Evolutionary conservation across 495 filamentous ascomycete genomes (phyloP).

Genomic region (Daldinia caldariorum): DNA sequence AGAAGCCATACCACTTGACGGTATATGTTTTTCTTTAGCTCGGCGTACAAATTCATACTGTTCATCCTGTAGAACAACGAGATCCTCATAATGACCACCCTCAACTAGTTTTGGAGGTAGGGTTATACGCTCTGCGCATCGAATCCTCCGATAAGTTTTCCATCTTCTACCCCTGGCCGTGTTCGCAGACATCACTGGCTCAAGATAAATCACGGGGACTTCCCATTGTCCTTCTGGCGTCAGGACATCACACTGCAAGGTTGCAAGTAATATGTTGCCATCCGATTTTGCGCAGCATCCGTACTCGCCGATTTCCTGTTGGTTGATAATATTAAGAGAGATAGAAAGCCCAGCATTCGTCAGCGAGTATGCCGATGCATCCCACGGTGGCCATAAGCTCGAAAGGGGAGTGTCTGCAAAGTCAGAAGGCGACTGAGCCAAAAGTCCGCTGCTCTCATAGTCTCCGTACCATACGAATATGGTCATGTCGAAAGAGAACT

Average conservation of each 20-base stretch:
- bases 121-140: constrained; percentile 25
- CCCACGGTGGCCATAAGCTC: constrained; percentile 6
- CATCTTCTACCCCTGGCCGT: constrained; percentile 9
- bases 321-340: too few species aligned
- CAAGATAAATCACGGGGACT: constrained; percentile 23
- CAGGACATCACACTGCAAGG: constrained; percentile 15
- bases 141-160: constrained; percentile 24
- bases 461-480: constrained; percentile 38
- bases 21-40: too few species aligned
- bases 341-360: constrained; percentile 22
- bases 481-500: constrained; percentile 31
- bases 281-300: too few species aligned
- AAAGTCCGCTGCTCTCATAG: constrained; percentile 20
- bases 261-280: too few species aligned
- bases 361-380: constrained; percentile 16
- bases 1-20: too few species aligned
- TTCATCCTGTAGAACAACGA: constrained; percentile 22
- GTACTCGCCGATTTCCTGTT: too few species aligned
- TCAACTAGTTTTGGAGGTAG: too few species aligned
- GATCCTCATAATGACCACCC: constrained; percentile 19
- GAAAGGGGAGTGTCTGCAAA: constrained; percentile 10
- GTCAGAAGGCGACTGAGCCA: constrained; percentile 23
- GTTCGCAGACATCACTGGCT: background rate
- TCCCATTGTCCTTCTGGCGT: constrained; percentile 17
- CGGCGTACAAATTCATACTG: constrained; percentile 24